These are phyloP conservation scores for Ulmus americana DNA, from an alignment of 331 rosid species.

Conservation along the genomic window DNA sequence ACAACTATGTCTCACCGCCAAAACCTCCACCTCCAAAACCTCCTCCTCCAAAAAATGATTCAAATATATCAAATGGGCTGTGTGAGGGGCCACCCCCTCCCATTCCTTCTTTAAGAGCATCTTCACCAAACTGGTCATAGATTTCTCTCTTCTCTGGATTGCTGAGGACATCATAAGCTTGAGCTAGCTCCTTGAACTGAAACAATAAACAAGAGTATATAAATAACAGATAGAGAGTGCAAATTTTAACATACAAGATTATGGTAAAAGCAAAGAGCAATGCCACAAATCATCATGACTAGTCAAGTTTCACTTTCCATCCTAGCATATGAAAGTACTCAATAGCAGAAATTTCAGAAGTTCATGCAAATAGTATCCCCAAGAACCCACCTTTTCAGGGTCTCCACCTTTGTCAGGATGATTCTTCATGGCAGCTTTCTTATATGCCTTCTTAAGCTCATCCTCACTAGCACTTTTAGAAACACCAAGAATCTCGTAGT, in stretches of 20 bases:
- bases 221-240: not conserved
- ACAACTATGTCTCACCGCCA: slow-evolving; percentile 37
- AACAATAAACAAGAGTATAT: slow-evolving; percentile 9
- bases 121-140: slow-evolving; percentile 75
- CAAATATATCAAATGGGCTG: slow-evolving; percentile 64
- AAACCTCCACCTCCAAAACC: slow-evolving; percentile 47
- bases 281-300: too few relatives aligned
- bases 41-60: slow-evolving; percentile 48
- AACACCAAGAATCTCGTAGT: slow-evolving; percentile 60
- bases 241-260: not conserved
- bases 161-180: slow-evolving; percentile 68
- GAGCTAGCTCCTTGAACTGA: slow-evolving; percentile 72
- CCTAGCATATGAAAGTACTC: too few relatives aligned
- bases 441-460: slow-evolving; percentile 66
- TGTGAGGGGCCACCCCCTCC: slow-evolving; percentile 49
- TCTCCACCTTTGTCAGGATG: slow-evolving; percentile 85
- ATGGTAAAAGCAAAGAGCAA: not conserved
- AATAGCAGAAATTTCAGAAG: not conserved
- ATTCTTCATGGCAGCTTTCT: slow-evolving; percentile 60
- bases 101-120: slow-evolving; percentile 66
- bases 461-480: slow-evolving; percentile 49
- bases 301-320: too few relatives aligned
- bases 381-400: slow-evolving; percentile 54
- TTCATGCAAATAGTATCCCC: not conserved
- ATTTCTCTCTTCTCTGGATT: slow-evolving; percentile 62